Conservation (phyloP, 495 filamentous ascomycete species). For the Daldinia bambusicola region DNA sequence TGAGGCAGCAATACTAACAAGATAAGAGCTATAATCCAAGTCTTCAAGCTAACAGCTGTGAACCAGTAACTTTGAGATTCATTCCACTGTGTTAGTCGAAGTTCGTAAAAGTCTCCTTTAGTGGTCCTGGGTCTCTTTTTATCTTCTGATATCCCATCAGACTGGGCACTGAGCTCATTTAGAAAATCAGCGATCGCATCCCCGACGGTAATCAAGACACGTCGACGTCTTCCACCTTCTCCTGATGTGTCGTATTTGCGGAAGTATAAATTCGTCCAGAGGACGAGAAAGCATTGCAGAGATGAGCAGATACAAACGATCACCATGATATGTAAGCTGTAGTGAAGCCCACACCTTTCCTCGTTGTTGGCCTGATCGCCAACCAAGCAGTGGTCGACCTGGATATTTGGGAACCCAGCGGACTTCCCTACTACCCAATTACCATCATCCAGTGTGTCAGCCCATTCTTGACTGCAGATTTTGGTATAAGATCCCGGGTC, state of each 20-base stretch:
- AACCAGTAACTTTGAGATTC: conserved; percentile 1
- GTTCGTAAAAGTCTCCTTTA: not conserved
- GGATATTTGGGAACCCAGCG: not conserved
- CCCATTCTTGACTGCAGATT: not conserved
- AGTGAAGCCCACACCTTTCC: not conserved
- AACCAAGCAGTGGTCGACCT: not conserved
- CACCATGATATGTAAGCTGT: not conserved
- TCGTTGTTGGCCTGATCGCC: not conserved
- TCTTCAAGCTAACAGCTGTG: not conserved
- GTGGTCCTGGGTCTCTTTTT: not conserved
- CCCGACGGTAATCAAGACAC: not conserved
- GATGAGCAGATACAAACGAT: not conserved
- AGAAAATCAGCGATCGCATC: conserved; percentile 4
- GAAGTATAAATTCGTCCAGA: not conserved
- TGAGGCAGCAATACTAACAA: not conserved
- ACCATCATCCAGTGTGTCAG: not conserved
- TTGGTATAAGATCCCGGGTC: not conserved
- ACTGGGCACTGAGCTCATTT: not conserved
- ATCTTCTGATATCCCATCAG: not conserved
- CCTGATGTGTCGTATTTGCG: not conserved
- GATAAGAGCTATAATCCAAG: not conserved
- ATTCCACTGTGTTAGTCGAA: not conserved
- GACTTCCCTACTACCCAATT: not conserved
- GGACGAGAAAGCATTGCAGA: not conserved
- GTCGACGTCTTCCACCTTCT: not conserved